phyloP scores from a whole-genome alignment of 176 grass and related monocot genomes.

The Elymus sibiricus region DNA sequence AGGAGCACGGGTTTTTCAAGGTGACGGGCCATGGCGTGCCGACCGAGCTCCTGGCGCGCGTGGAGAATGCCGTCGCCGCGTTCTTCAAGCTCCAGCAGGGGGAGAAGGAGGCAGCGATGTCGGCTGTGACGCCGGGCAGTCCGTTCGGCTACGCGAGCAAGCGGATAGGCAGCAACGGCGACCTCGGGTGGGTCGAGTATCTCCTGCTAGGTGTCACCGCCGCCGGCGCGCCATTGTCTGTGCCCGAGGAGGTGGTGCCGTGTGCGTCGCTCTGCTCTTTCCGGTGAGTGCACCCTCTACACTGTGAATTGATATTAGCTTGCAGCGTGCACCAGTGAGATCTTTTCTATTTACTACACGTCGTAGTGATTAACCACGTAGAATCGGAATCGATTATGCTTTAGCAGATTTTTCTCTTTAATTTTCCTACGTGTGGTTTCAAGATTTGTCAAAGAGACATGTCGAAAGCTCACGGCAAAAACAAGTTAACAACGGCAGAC shows the following conservation, averaged over 20 bases:
- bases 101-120: constrained; percentile 52
- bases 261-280: neutral
- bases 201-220: constrained; percentile 53
- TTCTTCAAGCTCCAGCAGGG: constrained; percentile 54
- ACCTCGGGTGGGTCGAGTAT: constrained; percentile 87
- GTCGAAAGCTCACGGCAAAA: no score
- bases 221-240: neutral
- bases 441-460: no score
- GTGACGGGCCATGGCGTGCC: constrained; percentile 69
- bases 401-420: neutral
- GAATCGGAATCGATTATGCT: neutral
- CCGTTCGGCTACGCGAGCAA: constrained; percentile 72
- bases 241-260: neutral
- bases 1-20: constrained; percentile 88
- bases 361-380: neutral
- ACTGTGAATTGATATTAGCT: no score
- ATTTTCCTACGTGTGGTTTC: no score
- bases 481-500: no score
- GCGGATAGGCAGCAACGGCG: constrained; percentile 65
- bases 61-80: constrained; percentile 43
- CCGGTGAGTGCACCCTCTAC: constrained; percentile 25
- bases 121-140: neutral
- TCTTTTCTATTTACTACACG: neutral
- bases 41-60: constrained; percentile 40
- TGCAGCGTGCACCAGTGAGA: neutral